These are phyloP conservation scores for Avicennia marina DNA, from an alignment of 257 asterid genomes.

Conservation along the genomic window DNA sequence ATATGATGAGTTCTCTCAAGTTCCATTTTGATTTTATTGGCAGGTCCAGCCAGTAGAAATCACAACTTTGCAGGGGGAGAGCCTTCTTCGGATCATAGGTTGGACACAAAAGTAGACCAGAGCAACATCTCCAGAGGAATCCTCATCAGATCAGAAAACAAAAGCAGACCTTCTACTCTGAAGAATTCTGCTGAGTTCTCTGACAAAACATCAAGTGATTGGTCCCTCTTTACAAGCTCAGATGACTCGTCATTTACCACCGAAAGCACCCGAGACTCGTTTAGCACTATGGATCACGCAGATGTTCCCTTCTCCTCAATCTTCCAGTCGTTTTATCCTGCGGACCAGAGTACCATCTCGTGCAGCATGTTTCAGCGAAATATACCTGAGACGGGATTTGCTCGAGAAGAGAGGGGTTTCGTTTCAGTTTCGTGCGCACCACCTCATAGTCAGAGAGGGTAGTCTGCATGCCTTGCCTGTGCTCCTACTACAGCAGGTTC, in stretches of 20 bases:
- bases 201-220: conserved; percentile 59
- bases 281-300: conserved; percentile 58
- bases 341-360: conserved; percentile 39
- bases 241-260: conserved; percentile 83
- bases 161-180: conserved; percentile 23
- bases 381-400: conserved; percentile 41
- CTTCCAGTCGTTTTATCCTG: conserved; percentile 36
- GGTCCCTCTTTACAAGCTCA: conserved; percentile 73
- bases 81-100: conserved; percentile 21
- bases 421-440: conserved; percentile 27
- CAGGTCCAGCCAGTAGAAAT: conserved; percentile 63
- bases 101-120: neutral
- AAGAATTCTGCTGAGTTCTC: conserved; percentile 40
- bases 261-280: conserved; percentile 81
- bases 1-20: neutral
- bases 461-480: neutral
- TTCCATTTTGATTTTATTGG: conserved; percentile 6
- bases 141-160: conserved; percentile 27
- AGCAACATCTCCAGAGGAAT: conserved; percentile 22
- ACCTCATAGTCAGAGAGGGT: neutral
- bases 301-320: conserved; percentile 46
- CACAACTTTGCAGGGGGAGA: conserved; percentile 12
- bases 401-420: conserved; percentile 34
- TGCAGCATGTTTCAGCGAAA: conserved; percentile 32
- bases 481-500: conserved; percentile 13